Percentiles rank a stretch among this genome's conserved stretches.
Conservation (phyloP, 305 asterid genomes). For the Salvia sclarea region DNA sequence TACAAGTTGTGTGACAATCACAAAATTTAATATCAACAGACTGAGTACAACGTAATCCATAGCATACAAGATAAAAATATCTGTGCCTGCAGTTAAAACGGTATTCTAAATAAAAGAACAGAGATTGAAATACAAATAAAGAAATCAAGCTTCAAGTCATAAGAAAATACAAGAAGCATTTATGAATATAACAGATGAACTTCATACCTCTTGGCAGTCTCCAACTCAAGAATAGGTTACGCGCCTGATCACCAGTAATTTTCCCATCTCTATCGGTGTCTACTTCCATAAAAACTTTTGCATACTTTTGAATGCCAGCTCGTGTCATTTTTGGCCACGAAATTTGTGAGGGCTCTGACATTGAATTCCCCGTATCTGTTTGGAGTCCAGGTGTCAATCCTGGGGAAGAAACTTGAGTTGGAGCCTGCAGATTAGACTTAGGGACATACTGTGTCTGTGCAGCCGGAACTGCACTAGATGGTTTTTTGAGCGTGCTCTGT, state of each 20-base stretch:
- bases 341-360: constrained; percentile 58
- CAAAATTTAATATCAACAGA: not conserved
- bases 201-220: constrained; percentile 80
- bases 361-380: constrained; percentile 45
- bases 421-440: constrained; percentile 59
- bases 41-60: constrained; percentile 5
- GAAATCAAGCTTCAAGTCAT: not conserved
- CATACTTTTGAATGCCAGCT: constrained; percentile 84
- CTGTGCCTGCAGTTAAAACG: constrained; percentile 11
- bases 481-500: constrained; percentile 57
- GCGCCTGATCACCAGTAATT: constrained; percentile 88
- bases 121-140: constrained; percentile 9
- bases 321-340: constrained; percentile 98
- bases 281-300: constrained; percentile 82
- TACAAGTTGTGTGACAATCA: not conserved
- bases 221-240: constrained; percentile 90
- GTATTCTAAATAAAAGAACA: constrained; percentile 22
- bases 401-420: constrained; percentile 54
- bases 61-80: constrained; percentile 7
- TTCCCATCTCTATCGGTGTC: constrained; percentile 88
- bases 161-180: not conserved
- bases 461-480: constrained; percentile 55
- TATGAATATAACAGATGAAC: constrained; percentile 5
- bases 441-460: constrained; percentile 53
- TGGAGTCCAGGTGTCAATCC: constrained; percentile 54